A percentile compares a stretch with the other conserved stretches of the same genome.
Conservation (phyloP, 345 rosid species). For the sweet orange (Citrus sinensis) region DNA sequence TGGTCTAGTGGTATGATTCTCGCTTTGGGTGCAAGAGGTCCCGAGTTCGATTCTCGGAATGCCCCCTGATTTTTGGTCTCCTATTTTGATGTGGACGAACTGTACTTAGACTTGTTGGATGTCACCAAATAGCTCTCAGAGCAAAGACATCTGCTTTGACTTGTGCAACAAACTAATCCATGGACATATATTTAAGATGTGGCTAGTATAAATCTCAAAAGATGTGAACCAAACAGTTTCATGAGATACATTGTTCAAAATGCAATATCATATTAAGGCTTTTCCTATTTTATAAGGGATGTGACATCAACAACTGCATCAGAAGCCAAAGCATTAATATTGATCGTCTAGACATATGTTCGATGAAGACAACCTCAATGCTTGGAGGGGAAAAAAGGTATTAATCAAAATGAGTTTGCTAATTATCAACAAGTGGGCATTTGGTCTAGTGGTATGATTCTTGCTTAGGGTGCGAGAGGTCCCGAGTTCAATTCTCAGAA, state of each 20-base stretch:
- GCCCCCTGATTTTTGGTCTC: conserved; percentile 18
- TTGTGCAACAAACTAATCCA: not conserved
- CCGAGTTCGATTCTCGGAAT: conserved; percentile 45
- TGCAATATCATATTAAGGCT: not conserved
- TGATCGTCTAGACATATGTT: not conserved
- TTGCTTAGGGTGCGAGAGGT: conserved; percentile 87
- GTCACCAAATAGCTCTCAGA: not conserved
- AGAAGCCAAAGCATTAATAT: not conserved
- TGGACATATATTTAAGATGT: not conserved
- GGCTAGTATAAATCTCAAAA: not conserved
- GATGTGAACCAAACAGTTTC: not conserved
- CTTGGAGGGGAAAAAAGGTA: not conserved
- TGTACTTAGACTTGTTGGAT: not conserved
- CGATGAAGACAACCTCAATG: not conserved
- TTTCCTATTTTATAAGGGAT: not conserved
- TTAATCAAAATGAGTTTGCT: not conserved
- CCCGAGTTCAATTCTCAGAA: conserved; percentile 32
- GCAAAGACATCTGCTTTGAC: not conserved
- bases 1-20: conserved; percentile 64
- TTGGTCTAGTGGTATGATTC: conserved; percentile 91
- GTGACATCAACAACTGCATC: not conserved
- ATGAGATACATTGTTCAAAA: not conserved
- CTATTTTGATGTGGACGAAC: not conserved
- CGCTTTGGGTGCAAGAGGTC: conserved; percentile 60
- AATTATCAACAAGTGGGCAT: conserved; percentile 33